Conservation (phyloP, 805 yeast species). For the Cyberlindnera mycetangii region DNA sequence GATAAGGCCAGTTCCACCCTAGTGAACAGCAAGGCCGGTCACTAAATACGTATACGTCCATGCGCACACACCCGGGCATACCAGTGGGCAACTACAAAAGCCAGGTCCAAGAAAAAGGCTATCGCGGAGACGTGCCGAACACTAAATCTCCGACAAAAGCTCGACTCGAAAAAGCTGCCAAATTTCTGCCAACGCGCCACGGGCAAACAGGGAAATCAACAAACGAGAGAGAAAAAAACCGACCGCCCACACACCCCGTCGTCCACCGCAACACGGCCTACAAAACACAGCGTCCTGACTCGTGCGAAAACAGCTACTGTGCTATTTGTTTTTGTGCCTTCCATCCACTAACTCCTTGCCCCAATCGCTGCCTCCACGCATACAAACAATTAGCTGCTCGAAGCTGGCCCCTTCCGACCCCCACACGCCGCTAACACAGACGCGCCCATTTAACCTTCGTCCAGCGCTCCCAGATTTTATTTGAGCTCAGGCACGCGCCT, state of each 20-base stretch:
- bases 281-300: too few species aligned
- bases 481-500: slow-evolving; percentile 1
- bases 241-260: slow-evolving; percentile 9
- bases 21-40: too few species aligned
- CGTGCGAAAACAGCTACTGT: too few species aligned
- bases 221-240: slow-evolving; percentile 15
- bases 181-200: slow-evolving; percentile 10
- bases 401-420: neutral
- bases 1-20: too few species aligned
- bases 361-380: neutral
- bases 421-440: neutral
- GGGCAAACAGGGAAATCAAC: slow-evolving; percentile 14
- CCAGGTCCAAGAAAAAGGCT: neutral
- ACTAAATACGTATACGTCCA: too few species aligned
- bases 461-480: neutral
- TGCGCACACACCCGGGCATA: too few species aligned
- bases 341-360: too few species aligned
- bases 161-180: neutral
- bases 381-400: neutral
- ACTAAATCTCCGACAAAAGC: slow-evolving; percentile 8
- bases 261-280: neutral
- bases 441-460: too few species aligned
- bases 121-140: neutral
- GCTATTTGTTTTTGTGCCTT: too few species aligned
- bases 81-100: too few species aligned